Conservation (phyloP, 352 stramenopile genomes). For the Phytophthora quininea region DNA sequence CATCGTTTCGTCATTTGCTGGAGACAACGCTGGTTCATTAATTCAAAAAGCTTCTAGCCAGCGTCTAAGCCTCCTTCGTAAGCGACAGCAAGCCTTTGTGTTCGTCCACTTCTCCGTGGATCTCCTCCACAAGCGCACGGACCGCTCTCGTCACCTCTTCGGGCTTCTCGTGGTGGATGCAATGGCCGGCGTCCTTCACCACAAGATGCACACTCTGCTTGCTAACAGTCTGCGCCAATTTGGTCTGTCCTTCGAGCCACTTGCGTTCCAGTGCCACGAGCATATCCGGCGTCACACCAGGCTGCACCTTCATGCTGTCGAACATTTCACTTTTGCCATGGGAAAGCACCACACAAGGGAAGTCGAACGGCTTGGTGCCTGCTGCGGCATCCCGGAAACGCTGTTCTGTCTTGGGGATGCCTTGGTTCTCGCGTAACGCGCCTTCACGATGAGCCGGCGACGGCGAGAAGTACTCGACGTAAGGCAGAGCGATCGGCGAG, state of each 20-base stretch:
- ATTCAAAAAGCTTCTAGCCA: background rate
- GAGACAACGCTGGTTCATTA: background rate
- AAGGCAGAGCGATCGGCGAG: conserved; percentile 52
- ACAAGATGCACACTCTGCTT: conserved; percentile 51
- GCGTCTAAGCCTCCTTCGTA: conserved; percentile 15
- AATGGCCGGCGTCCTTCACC: conserved; percentile 63
- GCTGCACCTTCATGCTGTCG: conserved; percentile 64
- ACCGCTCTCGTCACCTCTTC: conserved; percentile 63
- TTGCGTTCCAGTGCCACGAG: conserved; percentile 63
- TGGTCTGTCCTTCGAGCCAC: conserved; percentile 68
- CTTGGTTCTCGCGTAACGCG: conserved; percentile 60
- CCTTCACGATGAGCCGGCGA: conserved; percentile 69
- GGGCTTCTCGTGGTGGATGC: conserved; percentile 77
- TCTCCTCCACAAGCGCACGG: conserved; percentile 60
- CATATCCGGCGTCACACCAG: conserved; percentile 43
- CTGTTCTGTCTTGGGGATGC: conserved; percentile 65
- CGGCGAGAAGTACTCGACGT: conserved; percentile 67
- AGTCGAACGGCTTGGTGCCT: conserved; percentile 33
- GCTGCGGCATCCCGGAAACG: conserved; percentile 46
- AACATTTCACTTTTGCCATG: conserved; percentile 75
- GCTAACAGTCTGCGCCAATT: conserved; percentile 55
- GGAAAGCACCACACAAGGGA: conserved; percentile 77
- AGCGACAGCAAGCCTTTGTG: conserved; percentile 34
- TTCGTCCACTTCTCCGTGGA: conserved; percentile 32
- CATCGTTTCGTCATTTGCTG: too few species aligned